Evolutionary conservation across 2,329 filamentous ascomycete genomes (phyloP).

Genomic region (Seiridium unicorne): DNA sequence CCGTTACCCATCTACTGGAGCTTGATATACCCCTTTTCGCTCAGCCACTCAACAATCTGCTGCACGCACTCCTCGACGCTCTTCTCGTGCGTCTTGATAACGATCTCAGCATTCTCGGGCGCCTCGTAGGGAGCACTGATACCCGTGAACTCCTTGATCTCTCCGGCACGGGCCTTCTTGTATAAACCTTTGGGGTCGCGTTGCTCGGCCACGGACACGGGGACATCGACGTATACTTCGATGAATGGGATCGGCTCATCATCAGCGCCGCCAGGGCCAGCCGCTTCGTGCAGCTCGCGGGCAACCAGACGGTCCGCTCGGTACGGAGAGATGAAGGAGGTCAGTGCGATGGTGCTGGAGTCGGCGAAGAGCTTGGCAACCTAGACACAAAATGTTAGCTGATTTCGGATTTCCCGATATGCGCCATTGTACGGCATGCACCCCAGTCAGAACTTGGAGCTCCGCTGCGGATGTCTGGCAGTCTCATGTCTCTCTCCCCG

Average conservation of each 20-base stretch:
- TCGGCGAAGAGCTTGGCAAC: slow-evolving; percentile 97
- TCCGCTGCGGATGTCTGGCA: neutral
- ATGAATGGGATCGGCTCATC: slow-evolving; percentile 78
- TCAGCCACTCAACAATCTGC: slow-evolving; percentile 78
- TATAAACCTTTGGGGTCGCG: slow-evolving; percentile 97
- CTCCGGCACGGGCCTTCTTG: slow-evolving; percentile 90
- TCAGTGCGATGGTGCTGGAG: slow-evolving; percentile 80
- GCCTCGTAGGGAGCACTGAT: slow-evolving; percentile 95
- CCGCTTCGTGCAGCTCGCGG: slow-evolving; percentile 69
- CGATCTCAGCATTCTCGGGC: slow-evolving; percentile 81
- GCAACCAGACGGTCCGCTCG: slow-evolving; percentile 81
- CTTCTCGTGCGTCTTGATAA: slow-evolving; percentile 77
- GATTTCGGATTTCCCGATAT: neutral
- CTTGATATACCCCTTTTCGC: slow-evolving; percentile 62
- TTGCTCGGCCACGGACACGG: slow-evolving; percentile 88
- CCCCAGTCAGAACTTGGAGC: no score
- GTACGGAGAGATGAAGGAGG: slow-evolving; percentile 97
- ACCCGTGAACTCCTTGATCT: slow-evolving; percentile 97
- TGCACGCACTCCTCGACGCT: slow-evolving; percentile 85
- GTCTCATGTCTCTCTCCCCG: neutral
- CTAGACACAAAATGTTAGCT: slow-evolving; percentile 31
- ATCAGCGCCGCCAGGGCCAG: slow-evolving; percentile 61
- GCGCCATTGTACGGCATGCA: no score
- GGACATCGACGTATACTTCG: slow-evolving; percentile 91
- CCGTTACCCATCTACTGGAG: slow-evolving; percentile 11